Evolutionary conservation across 163 green algal species (phyloP).

Genomic region (Chlamydomonas reinhardtii): DNA sequence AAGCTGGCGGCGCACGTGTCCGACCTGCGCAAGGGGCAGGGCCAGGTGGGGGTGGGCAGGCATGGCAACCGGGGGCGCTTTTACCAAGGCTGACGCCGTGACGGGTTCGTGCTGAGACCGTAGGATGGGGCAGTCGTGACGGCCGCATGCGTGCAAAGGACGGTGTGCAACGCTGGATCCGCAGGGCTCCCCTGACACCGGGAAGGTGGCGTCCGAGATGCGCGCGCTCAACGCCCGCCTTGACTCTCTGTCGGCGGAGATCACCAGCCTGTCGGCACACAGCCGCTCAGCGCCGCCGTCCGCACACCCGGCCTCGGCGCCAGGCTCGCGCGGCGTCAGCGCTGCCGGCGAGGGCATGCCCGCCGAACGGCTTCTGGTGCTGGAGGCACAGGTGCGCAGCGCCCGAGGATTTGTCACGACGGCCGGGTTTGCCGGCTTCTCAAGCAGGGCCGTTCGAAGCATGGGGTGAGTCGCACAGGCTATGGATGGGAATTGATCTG

Average conservation of each 20-base stretch:
- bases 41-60: background rate
- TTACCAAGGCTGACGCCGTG: too few species aligned
- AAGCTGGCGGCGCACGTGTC: conserved; percentile 44
- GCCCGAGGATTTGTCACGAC: too few species aligned
- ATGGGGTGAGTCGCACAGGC: too few species aligned
- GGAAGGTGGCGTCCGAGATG: conserved; percentile 17
- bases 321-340: background rate
- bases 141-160: too few species aligned
- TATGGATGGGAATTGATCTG: too few species aligned
- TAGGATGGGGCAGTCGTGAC: too few species aligned
- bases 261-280: background rate
- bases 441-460: too few species aligned
- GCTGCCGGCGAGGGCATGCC: too few species aligned
- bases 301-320: background rate
- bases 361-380: conserved; percentile 10
- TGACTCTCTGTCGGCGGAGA: conserved; percentile 3
- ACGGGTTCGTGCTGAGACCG: too few species aligned
- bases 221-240: conserved; percentile 7
- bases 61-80: too few species aligned
- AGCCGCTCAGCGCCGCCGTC: background rate
- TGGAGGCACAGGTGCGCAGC: conserved; percentile 23
- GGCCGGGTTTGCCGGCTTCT: too few species aligned
- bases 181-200: conserved; percentile 21
- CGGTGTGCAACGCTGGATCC: too few species aligned
- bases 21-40: conserved; percentile 41